Evolutionary conservation across 257 asterid species (phyloP).

Genomic region (Apocynum venetum): DNA sequence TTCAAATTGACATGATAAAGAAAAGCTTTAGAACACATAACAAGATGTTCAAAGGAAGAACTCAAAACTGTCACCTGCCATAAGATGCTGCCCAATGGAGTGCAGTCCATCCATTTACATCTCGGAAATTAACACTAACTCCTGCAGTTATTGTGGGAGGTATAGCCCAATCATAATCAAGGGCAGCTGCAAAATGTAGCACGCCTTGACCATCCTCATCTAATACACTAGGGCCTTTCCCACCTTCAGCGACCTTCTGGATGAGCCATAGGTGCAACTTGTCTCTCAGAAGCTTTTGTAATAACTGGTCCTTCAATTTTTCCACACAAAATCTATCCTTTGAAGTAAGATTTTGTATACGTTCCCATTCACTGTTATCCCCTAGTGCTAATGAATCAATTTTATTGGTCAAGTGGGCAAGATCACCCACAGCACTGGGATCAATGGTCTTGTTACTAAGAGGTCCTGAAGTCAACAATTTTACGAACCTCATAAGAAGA

Average conservation of each 20-base stretch:
- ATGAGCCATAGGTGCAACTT: conserved; percentile 71
- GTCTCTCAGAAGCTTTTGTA: conserved; percentile 66
- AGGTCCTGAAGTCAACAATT: conserved; percentile 59
- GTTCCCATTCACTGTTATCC: conserved; percentile 67
- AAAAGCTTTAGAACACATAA: background rate
- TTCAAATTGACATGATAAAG: background rate
- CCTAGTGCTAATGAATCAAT: conserved; percentile 51
- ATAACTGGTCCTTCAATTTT: conserved; percentile 55
- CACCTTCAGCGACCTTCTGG: conserved; percentile 70
- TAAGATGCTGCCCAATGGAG: conserved; percentile 95
- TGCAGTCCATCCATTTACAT: conserved; percentile 88
- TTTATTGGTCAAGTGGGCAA: conserved; percentile 39
- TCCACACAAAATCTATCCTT: conserved; percentile 51
- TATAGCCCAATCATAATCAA: conserved; percentile 90
- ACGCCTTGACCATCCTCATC: conserved; percentile 89
- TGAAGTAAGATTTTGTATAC: conserved; percentile 38
- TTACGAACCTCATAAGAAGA: conserved; percentile 71
- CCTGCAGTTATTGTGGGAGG: conserved; percentile 74
- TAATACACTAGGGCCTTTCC: conserved; percentile 66
- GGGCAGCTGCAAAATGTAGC: conserved; percentile 81
- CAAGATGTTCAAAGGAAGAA: background rate
- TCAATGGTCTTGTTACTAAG: conserved; percentile 27
- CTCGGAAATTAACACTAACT: conserved; percentile 78
- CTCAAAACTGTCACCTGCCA: conserved; percentile 56
- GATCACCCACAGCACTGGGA: conserved; percentile 35